Percentiles rank a stretch among this genome's conserved stretches.
Conservation (phyloP, 2,329 filamentous ascomycete genomes). For the Phoma herbarum region DNA sequence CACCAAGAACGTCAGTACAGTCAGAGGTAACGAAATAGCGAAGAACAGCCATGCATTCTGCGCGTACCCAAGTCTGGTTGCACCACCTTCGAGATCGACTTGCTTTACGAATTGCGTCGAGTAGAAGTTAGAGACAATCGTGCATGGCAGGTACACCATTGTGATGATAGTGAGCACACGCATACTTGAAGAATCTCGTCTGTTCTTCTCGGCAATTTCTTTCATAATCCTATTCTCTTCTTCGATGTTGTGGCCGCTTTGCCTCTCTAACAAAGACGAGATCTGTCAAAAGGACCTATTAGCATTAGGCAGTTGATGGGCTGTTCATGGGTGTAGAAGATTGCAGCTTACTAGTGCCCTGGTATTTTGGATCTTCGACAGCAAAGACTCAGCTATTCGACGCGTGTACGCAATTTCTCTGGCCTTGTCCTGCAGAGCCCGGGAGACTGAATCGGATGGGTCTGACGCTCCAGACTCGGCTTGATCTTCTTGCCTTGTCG, state of each 20-base stretch:
- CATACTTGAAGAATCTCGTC: constrained; percentile 33
- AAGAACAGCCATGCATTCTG: constrained; percentile 36
- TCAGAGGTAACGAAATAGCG: constrained; percentile 34
- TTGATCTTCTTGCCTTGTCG: too few species aligned
- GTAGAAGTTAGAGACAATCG: constrained; percentile 39
- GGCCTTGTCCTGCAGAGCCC: not conserved
- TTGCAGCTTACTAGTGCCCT: constrained; percentile 13
- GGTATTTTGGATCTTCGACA: constrained; percentile 5
- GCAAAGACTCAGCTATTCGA: constrained; percentile 1
- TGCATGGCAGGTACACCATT: constrained; percentile 38
- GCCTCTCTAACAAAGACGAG: constrained; percentile 30
- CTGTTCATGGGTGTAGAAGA: too few species aligned
- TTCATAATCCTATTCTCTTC: constrained; percentile 33
- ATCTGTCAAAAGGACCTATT: too few species aligned
- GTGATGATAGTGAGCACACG: constrained; percentile 37
- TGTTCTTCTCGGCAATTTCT: constrained; percentile 35
- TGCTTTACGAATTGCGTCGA: constrained; percentile 38
- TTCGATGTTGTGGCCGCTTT: constrained; percentile 29
- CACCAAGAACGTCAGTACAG: constrained; percentile 28
- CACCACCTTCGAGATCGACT: constrained; percentile 16
- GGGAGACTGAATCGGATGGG: not conserved
- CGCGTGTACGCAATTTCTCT: constrained; percentile 1
- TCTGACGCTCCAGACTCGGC: too few species aligned
- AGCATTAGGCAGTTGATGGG: too few species aligned
- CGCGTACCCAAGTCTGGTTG: constrained; percentile 24